Base-by-base conservation (phyloP, 2,329 filamentous ascomycete species). In the Hypoxylon sp. region DNA sequence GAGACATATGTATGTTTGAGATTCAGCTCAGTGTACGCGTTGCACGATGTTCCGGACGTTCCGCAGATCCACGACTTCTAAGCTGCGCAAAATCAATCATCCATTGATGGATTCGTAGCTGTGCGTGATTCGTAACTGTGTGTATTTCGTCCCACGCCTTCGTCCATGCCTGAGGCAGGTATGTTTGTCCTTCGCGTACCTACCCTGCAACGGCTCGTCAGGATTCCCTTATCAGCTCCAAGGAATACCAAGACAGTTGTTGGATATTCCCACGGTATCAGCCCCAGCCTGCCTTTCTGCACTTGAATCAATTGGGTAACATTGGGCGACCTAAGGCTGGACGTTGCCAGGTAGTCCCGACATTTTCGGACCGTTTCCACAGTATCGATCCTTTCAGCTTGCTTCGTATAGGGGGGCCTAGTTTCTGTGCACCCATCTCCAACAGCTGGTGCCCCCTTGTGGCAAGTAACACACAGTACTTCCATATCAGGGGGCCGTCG, bases 161-260 rank as follows among this genome's bases (percentile, higher is more conserved):
- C 25, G 25, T 27, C 25, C 25, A 27, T 27, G 20, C 20, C 20
- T 20, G 20, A 20, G 20, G 20, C 20, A 20, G 20, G 20, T 20
- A 44, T 33, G 46, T 27, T 58, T 50, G 46, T 20, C 35, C 35
- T 58, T 48, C 13, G 35, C 20, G 17, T 58, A 40, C 7, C 8
- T 20, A 40, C 7, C 8, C 27, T 53, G 30, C 55, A 56, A 51
- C 56, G 42, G 31, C 13, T 27, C 13, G 6, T 17, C 42, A 42
- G 11, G 60, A 11, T 27, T 56, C 25, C n/a, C 56, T 65, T 65
- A 65, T 65, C 62, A 65, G 48, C 33, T 13, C 55, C 30, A 25
- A 20, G 30, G 6, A 27, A 37, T 50, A 44, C 40, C 40, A 44
- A 44, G 40, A 44, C 40, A 20, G 20, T 10, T 44, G 40, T 22